phyloP scores from a whole-genome alignment of 192 early-diverging fungal species.

The Cladochytrium replicatum region DNA sequence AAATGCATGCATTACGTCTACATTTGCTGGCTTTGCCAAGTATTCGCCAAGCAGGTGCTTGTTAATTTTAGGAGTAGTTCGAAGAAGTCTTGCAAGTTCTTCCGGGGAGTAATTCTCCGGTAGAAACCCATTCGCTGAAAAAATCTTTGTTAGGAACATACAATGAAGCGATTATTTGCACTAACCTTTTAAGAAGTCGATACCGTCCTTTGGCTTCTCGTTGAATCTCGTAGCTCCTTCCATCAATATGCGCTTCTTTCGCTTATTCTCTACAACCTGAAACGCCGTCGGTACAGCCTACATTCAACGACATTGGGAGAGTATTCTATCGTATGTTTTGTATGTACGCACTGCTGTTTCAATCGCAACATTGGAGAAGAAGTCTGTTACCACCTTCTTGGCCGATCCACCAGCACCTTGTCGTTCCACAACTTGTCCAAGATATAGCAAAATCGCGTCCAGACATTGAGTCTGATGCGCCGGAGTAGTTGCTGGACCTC shows the following conservation, averaged over 20 bases:
- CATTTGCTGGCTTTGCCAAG: constrained; percentile 72
- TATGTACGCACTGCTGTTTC: not conserved
- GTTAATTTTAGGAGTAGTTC: constrained; percentile 71
- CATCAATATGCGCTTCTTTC: constrained; percentile 68
- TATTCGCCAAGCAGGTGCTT: constrained; percentile 84
- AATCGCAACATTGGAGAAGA: constrained; percentile 14
- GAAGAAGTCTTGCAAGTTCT: constrained; percentile 66
- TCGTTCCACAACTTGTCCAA: constrained; percentile 60
- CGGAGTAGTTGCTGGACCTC: constrained; percentile 33
- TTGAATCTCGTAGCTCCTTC: constrained; percentile 79
- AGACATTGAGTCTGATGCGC: constrained; percentile 59
- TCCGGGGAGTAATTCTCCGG: constrained; percentile 36
- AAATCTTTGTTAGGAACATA: not conserved
- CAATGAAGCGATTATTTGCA: constrained; percentile 1
- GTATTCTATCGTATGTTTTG: constrained; percentile 13
- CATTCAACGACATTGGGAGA: constrained; percentile 13
- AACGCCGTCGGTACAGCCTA: constrained; percentile 8
- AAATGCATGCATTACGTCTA: constrained; percentile 76
- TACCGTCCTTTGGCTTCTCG: constrained; percentile 73
- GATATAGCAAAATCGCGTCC: constrained; percentile 61
- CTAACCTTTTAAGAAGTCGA: constrained; percentile 63
- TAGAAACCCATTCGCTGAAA: constrained; percentile 33
- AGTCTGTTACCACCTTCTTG: constrained; percentile 4
- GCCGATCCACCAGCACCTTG: not conserved
- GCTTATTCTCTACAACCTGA: constrained; percentile 37